Evolutionary conservation across 2,329 filamentous ascomycete genomes (phyloP).

Genomic region (Lachnellula cervina): DNA sequence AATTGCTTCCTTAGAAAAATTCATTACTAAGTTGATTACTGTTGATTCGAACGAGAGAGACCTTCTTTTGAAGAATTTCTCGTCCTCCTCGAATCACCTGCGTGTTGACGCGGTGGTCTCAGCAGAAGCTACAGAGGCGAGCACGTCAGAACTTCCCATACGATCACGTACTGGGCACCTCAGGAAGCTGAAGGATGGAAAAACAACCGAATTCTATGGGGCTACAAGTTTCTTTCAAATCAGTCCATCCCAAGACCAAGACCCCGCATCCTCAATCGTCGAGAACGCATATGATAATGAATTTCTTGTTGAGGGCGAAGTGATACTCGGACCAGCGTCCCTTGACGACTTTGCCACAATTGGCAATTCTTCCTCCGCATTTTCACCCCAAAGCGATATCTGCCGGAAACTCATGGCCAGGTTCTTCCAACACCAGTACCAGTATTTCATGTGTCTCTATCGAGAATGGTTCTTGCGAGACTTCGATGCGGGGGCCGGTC

Average conservation of each 20-base stretch:
- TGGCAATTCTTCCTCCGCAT: conserved; percentile 20
- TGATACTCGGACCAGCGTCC: not conserved
- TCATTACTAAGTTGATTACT: conserved; percentile 41
- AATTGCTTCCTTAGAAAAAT: conserved; percentile 41
- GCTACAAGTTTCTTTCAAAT: conserved; percentile 43
- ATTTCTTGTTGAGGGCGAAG: not conserved
- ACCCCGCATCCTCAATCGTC: conserved; percentile 4
- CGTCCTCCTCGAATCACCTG: conserved; percentile 14
- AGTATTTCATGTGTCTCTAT: conserved; percentile 47
- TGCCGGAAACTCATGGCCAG: conserved; percentile 42
- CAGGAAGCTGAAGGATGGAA: conserved; percentile 35
- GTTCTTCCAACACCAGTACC: conserved; percentile 45
- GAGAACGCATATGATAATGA: not conserved
- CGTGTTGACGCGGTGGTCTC: conserved; percentile 1
- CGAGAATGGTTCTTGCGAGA: conserved; percentile 47
- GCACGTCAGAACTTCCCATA: conserved; percentile 22
- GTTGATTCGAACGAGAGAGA: conserved; percentile 38
- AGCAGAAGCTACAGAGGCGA: conserved; percentile 5
- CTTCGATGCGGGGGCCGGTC: conserved; percentile 42
- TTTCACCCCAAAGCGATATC: conserved; percentile 41
- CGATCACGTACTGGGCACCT: conserved; percentile 35
- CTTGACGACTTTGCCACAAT: not conserved
- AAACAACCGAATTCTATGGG: conserved; percentile 44
- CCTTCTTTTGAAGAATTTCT: conserved; percentile 39
- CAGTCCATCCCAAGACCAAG: conserved; percentile 18